Evolutionary conservation across 345 rosid genomes (phyloP).

Genomic region (Sisymbrium irio): DNA sequence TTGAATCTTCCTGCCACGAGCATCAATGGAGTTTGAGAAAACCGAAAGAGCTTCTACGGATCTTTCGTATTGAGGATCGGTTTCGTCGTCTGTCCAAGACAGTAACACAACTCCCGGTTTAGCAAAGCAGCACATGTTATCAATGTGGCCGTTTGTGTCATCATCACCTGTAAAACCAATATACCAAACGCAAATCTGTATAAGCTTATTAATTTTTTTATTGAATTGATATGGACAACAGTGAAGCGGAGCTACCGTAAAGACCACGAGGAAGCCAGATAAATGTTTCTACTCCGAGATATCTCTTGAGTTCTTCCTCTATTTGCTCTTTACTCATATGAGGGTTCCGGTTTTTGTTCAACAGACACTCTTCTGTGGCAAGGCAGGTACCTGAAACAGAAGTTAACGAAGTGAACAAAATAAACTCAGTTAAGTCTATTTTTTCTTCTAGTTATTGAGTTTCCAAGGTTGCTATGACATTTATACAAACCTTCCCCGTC

Average conservation of each 20-base stretch:
- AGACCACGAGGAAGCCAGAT: slow-evolving; percentile 91
- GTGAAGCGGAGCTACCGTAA: slow-evolving; percentile 44
- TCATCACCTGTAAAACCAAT: slow-evolving; percentile 73
- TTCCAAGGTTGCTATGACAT: slow-evolving; percentile 11
- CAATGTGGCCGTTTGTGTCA: slow-evolving; percentile 96
- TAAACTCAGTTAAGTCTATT: not conserved
- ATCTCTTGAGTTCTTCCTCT: slow-evolving; percentile 69
- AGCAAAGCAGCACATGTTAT: slow-evolving; percentile 92
- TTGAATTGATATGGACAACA: not conserved
- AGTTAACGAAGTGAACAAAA: not conserved
- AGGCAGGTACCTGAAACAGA: slow-evolving; percentile 73
- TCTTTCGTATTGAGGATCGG: slow-evolving; percentile 71
- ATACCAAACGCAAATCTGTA: not conserved
- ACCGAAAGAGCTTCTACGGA: slow-evolving; percentile 60
- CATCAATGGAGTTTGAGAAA: slow-evolving; percentile 66
- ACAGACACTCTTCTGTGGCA: slow-evolving; percentile 90
- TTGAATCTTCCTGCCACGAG: slow-evolving; percentile 63
- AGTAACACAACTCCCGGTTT: slow-evolving; percentile 84
- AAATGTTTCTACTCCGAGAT: slow-evolving; percentile 65
- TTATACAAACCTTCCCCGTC: slow-evolving; percentile 86
- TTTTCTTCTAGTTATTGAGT: not conserved
- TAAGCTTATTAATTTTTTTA: not conserved
- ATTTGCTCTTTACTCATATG: slow-evolving; percentile 69
- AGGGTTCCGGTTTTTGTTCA: slow-evolving; percentile 84
- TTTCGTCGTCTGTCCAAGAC: slow-evolving; percentile 74